These are phyloP conservation scores for Tylopilus vinaceipallidus DNA, from an alignment of 768 basidiomycete genomes.

Conservation along the genomic window DNA sequence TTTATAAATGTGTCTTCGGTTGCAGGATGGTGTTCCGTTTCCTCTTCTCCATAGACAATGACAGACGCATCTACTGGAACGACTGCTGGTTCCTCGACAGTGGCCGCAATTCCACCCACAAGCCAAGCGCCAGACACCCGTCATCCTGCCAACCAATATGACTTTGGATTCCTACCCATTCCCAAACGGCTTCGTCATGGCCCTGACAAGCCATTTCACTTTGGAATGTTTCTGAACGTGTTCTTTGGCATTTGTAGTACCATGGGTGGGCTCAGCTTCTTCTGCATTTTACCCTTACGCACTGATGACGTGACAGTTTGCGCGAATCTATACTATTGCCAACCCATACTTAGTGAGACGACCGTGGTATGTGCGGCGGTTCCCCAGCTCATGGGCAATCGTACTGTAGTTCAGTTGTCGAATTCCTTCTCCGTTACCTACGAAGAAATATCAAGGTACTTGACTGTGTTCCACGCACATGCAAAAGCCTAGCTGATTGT, in stretches of 20 bases:
- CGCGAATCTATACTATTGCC: slow-evolving; percentile 77
- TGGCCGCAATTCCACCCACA: neutral
- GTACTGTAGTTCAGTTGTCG: slow-evolving; percentile 31
- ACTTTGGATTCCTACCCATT: slow-evolving; percentile 63
- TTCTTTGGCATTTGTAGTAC: slow-evolving; percentile 62
- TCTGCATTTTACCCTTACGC: neutral
- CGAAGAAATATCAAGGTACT: slow-evolving; percentile 31
- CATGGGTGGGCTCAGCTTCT: slow-evolving; percentile 12
- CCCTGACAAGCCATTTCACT: slow-evolving; percentile 46
- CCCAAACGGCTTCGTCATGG: slow-evolving; percentile 52
- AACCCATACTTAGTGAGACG: slow-evolving; percentile 66
- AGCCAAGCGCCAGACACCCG: neutral
- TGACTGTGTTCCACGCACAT: neutral
- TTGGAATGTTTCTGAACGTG: slow-evolving; percentile 50
- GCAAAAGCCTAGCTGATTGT: neutral
- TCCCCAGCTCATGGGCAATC: neutral
- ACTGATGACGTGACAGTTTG: slow-evolving; percentile 29
- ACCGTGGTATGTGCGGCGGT: neutral
- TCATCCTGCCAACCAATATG: slow-evolving; percentile 16
- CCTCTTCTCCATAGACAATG: slow-evolving; percentile 1
- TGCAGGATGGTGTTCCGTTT: neutral
- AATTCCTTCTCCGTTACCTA: slow-evolving; percentile 36
- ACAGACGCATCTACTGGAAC: neutral
- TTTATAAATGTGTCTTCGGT: slow-evolving; percentile 1
- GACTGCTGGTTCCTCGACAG: neutral